Conservation (phyloP, 805 yeast species). For the Citeromyces nyonsensis region DNA sequence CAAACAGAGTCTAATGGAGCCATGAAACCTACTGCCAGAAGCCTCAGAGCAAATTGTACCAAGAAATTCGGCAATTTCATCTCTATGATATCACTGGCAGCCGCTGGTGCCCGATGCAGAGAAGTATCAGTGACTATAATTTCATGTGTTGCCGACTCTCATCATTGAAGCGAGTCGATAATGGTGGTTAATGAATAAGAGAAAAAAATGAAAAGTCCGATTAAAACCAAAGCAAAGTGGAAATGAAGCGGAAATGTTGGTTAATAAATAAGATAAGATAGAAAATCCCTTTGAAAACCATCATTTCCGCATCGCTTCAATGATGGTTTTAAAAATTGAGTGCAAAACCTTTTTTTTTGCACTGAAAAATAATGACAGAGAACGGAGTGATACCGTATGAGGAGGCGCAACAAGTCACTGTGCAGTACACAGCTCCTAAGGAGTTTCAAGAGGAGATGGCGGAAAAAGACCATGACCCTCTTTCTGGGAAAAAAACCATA, state of each 20-base stretch:
- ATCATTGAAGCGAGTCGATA: too few relatives aligned
- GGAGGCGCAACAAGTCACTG: constrained; percentile 3
- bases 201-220: too few relatives aligned
- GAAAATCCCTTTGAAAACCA: too few relatives aligned
- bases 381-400: constrained; percentile 3
- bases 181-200: too few relatives aligned
- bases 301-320: too few relatives aligned
- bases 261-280: too few relatives aligned
- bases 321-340: too few relatives aligned
- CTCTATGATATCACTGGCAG: constrained; percentile 41
- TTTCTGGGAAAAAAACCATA: constrained; percentile 11
- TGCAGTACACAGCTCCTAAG: constrained; percentile 6
- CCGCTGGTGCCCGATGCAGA: constrained; percentile 73
- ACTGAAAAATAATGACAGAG: too few relatives aligned
- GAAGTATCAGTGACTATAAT: constrained; percentile 78
- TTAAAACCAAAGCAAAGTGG: too few relatives aligned
- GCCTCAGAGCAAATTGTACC: constrained; percentile 57
- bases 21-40: constrained; percentile 66
- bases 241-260: too few relatives aligned
- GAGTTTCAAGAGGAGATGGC: constrained; percentile 4
- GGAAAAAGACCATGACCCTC: constrained; percentile 7
- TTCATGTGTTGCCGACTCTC: too few relatives aligned
- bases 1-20: constrained; percentile 71
- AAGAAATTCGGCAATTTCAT: constrained; percentile 31
- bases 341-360: too few relatives aligned